Conservation (phyloP, 169 alveolate genomes). For the Eimeria acervulina region DNA sequence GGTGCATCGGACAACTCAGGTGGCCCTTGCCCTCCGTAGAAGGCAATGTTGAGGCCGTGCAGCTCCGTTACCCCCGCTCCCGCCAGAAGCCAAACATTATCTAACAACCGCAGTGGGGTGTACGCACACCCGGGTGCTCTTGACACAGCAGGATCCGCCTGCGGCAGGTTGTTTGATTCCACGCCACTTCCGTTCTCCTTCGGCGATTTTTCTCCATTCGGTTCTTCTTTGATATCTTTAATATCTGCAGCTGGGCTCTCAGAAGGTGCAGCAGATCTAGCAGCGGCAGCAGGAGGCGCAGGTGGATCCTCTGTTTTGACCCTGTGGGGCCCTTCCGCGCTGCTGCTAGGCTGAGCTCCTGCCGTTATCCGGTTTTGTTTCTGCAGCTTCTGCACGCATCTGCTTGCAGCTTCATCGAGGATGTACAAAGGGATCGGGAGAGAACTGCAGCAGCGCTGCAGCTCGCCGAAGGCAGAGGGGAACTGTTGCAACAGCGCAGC, state of each 20-base stretch:
- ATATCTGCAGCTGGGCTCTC: constrained; percentile 2
- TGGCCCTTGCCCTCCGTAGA: not conserved
- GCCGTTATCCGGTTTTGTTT: not conserved
- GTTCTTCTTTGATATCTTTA: not conserved
- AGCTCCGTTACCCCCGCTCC: constrained; percentile 36
- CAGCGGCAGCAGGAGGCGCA: not conserved
- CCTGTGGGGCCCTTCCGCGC: not conserved
- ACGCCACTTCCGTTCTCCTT: not conserved
- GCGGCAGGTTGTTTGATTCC: not conserved
- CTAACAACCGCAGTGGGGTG: constrained; percentile 52
- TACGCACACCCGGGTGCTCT: not conserved
- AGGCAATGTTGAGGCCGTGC: constrained; percentile 55
- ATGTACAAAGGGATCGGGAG: constrained; percentile 25
- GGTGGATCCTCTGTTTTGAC: not conserved
- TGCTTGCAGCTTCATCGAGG: constrained; percentile 8
- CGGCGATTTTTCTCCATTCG: not conserved
- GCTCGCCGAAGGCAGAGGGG: not conserved
- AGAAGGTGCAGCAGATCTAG: constrained; percentile 15
- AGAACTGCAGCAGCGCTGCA: not conserved
- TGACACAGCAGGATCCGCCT: not conserved
- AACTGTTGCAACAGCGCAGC: not conserved
- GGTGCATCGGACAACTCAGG: not conserved
- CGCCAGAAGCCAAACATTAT: constrained; percentile 2
- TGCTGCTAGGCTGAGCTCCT: not conserved
- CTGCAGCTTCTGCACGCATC: not conserved